phyloP scores from a whole-genome alignment of 2,329 filamentous ascomycete genomes.

The Sarocladiaceae sp. region DNA sequence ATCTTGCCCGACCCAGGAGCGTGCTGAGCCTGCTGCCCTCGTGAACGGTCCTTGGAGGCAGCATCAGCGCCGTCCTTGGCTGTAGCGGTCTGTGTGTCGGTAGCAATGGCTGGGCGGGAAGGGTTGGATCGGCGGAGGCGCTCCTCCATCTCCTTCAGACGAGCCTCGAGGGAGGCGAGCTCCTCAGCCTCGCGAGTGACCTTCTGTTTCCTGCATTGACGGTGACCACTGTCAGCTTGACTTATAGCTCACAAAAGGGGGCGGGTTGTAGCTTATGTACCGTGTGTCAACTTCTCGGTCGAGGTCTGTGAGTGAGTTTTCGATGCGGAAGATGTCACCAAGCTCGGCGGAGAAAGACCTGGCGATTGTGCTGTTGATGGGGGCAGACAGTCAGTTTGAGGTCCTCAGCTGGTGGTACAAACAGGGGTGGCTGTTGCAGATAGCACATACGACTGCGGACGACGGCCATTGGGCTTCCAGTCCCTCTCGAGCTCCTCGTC shows the following conservation, averaged over 20 bases:
- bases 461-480: constrained; percentile 72
- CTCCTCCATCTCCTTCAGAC: constrained; percentile 78
- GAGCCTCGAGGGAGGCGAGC: constrained; percentile 78
- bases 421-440: constrained; percentile 37
- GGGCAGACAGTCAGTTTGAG: constrained; percentile 4
- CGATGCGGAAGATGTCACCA: constrained; percentile 84
- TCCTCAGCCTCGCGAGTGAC: constrained; percentile 70
- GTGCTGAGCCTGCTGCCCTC: constrained; percentile 43
- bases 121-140: constrained; percentile 47
- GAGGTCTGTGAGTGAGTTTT: constrained; percentile 67
- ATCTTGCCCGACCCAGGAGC: constrained; percentile 49
- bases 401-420: constrained; percentile 28
- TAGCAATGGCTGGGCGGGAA: constrained; percentile 12
- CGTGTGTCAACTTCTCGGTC: constrained; percentile 73
- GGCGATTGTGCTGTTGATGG: constrained; percentile 68
- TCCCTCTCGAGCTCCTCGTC: constrained; percentile 68
- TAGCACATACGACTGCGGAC: constrained; percentile 73
- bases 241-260: neutral
- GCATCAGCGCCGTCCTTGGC: constrained; percentile 14
- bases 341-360: constrained; percentile 81
- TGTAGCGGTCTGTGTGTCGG: constrained; percentile 19
- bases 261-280: constrained; percentile 38
- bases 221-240: neutral
- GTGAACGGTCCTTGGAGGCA: constrained; percentile 36
- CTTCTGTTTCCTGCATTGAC: constrained; percentile 63